phyloP scores from a whole-genome alignment of 345 rosid genomes.

The Trapa incisa region DNA sequence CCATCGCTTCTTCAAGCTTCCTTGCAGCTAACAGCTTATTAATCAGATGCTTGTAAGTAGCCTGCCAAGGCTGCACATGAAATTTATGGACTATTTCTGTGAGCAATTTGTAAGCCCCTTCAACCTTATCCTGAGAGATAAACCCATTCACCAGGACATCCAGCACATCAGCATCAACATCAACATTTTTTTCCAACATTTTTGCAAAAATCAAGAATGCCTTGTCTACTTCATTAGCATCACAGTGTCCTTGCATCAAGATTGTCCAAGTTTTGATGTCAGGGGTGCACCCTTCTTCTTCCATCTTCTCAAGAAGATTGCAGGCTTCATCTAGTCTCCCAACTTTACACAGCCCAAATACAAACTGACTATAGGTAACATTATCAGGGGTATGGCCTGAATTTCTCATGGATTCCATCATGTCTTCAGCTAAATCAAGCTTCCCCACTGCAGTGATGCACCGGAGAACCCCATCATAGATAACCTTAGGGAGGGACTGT shows the following conservation, averaged over 20 bases:
- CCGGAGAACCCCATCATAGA: constrained; percentile 75
- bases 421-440: constrained; percentile 59
- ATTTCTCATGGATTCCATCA: constrained; percentile 43
- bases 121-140: constrained; percentile 37
- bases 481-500: constrained; percentile 44
- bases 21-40: constrained; percentile 51
- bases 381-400: constrained; percentile 74
- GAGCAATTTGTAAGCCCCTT: constrained; percentile 53
- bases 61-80: constrained; percentile 66
- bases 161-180: constrained; percentile 53
- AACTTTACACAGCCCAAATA: constrained; percentile 81
- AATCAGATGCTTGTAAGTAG: constrained; percentile 55
- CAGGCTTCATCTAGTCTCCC: constrained; percentile 61
- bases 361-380: constrained; percentile 69
- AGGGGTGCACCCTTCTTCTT: constrained; percentile 42
- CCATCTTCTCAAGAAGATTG: constrained; percentile 53
- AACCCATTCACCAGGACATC: constrained; percentile 59
- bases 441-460: constrained; percentile 45
- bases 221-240: constrained; percentile 40
- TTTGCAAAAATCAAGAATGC: constrained; percentile 47
- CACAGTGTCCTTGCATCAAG: constrained; percentile 75
- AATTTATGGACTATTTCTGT: constrained; percentile 40
- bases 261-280: constrained; percentile 87
- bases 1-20: constrained; percentile 62
- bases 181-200: constrained; percentile 42